Conservation (phyloP, 2,329 filamentous ascomycete genomes). For the Aureobasidium sp. region DNA sequence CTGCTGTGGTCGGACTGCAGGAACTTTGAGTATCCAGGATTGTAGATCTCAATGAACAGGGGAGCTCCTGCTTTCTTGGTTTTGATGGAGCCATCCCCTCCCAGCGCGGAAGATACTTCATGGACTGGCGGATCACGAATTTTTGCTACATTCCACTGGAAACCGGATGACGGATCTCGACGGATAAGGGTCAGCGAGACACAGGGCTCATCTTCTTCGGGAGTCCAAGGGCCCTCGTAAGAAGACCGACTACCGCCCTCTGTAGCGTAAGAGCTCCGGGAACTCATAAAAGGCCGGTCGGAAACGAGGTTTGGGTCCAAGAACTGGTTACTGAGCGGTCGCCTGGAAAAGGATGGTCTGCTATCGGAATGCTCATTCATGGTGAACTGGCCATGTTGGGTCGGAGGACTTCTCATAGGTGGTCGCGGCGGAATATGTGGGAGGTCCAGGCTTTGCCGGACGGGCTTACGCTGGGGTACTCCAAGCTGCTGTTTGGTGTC, state of each 20-base stretch:
- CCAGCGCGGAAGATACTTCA: slow-evolving; percentile 36
- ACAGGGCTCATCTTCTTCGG: not conserved
- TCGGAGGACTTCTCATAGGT: not conserved
- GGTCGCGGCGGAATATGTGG: slow-evolving; percentile 12
- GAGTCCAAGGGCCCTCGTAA: not conserved
- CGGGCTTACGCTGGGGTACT: slow-evolving; percentile 9
- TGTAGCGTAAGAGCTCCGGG: not conserved
- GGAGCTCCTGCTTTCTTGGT: slow-evolving; percentile 36
- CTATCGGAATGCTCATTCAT: not conserved
- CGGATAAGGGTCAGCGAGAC: slow-evolving; percentile 42
- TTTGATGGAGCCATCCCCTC: slow-evolving; percentile 23
- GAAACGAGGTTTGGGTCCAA: not conserved
- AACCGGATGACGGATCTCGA: slow-evolving; percentile 41
- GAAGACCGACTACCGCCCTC: not conserved
- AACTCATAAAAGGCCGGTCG: not conserved
- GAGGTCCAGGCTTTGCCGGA: slow-evolving; percentile 9
- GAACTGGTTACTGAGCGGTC: slow-evolving; percentile 1
- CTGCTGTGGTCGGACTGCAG: slow-evolving; percentile 31
- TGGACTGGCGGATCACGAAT: slow-evolving; percentile 40
- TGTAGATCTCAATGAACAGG: slow-evolving; percentile 49
- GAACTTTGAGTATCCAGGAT: slow-evolving; percentile 55
- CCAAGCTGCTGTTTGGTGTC: slow-evolving; percentile 5
- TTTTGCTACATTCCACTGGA: slow-evolving; percentile 46
- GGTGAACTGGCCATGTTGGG: not conserved
- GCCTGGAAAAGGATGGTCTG: not conserved